Percentiles rank a stretch among this genome's conserved stretches.
Evolutionary conservation across 1,284 basidiomycete genomes (phyloP).

Genomic region (Spongiforma sp.): DNA sequence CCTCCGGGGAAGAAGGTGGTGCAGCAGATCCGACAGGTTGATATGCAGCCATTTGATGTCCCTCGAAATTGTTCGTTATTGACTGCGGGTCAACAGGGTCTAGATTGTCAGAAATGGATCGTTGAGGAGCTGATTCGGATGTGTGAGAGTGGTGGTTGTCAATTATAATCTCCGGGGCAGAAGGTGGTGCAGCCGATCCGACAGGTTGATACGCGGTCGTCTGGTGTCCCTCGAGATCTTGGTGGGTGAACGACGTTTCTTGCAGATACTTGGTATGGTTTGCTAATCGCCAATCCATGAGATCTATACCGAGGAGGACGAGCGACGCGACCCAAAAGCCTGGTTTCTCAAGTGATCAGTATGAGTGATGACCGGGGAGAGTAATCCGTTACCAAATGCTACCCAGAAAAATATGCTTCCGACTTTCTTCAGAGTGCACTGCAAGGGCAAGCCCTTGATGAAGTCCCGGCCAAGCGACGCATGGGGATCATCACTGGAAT

Average conservation of each 20-base stretch:
- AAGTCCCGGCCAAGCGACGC: constrained; percentile 73
- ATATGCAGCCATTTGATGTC: no score
- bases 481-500: constrained; percentile 75
- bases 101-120: no score
- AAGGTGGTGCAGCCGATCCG: constrained; percentile 24
- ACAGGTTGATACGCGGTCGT: constrained; percentile 49
- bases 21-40: no score
- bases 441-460: constrained; percentile 69
- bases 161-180: constrained; percentile 18
- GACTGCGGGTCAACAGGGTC: no score
- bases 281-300: no score
- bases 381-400: constrained; percentile 55
- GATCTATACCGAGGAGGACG: constrained; percentile 63
- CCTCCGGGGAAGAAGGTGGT: no score
- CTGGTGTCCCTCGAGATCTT: constrained; percentile 55
- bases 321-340: constrained; percentile 73
- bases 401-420: constrained; percentile 89
- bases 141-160: constrained; percentile 44
- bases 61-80: no score
- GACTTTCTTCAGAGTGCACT: constrained; percentile 92
- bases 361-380: not conserved
- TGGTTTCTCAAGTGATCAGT: constrained; percentile 32
- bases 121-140: constrained; percentile 29
- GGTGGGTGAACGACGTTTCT: constrained; percentile 70
- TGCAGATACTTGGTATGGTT: constrained; percentile 55